Evolutionary conservation across 345 rosid genomes (phyloP), one percentile per base, ranked within the genome.

Genomic region (Nephelium lappaceum): DNA sequence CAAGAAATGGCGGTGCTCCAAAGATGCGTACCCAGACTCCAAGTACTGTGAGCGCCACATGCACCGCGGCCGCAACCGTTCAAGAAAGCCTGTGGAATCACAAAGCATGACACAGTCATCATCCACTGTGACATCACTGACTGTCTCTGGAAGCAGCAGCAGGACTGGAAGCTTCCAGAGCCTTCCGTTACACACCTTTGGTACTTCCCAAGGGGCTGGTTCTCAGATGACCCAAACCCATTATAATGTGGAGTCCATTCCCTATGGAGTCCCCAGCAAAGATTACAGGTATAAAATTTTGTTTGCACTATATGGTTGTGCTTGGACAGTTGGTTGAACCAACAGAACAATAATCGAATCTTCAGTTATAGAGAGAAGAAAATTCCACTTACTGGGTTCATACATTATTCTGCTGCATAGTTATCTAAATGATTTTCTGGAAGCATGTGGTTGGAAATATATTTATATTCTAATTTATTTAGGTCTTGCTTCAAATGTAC

Each of bases 21-120:
- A 88, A 83, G 89, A 86, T 11, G 89, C 91, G 8, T 80, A 86
- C 82, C 84, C 84, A 3, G 92, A 90, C 71, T 90, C 91, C 55
- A 93, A 95, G 87, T 95, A 95, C 82, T 95, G 98, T 68, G 97
- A 95, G 87, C 95, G 98, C 86, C 98, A 95, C 87, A 91, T 95
- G 84, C 97, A 95, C 88, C 98, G 98, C 62, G 98, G 98, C 82
- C 90, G 98, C 76, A 93, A 93, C 93, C 98, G 98, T 93, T 93
- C 98, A 93, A 95, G 98, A 95, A 95, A 95, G 98, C 98, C 92
- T 89, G 98, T 93, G 98, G 98, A 95, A 95, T 85, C 88, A 80
- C 88, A 86, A 83, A 83, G 86, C 77, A 77, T 86, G 78, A 80
- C 81, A 78, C 91, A 85, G 76, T 83, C 89, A 60, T 82, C 81